phyloP scores from a whole-genome alignment of 257 asterid species.

The Petunia secreta region DNA sequence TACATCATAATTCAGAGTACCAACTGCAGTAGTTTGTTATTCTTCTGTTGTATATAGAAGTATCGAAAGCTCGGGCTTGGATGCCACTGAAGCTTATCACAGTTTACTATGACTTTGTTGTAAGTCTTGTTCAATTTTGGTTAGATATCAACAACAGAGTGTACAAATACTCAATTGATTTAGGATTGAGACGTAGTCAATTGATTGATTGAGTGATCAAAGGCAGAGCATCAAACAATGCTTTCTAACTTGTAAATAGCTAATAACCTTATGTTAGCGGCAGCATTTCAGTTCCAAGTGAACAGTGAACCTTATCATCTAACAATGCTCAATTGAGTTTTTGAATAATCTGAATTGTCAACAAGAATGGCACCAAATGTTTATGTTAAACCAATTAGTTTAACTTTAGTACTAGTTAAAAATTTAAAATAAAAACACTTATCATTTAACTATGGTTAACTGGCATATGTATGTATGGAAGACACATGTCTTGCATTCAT shows the following conservation, averaged over 20 bases:
- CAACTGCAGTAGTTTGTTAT: background rate
- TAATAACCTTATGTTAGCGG: background rate
- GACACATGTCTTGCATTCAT: no score
- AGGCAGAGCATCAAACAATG: conserved; percentile 10
- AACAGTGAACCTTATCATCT: background rate
- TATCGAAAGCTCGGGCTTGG: background rate
- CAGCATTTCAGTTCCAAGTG: conserved; percentile 2
- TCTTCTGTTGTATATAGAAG: conserved; percentile 18
- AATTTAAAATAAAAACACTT: no score
- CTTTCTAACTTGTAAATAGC: conserved; percentile 21
- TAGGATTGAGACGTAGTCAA: background rate
- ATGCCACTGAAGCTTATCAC: conserved; percentile 23
- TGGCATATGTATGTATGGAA: no score
- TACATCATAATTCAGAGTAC: conserved; percentile 17
- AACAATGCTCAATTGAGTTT: conserved; percentile 5
- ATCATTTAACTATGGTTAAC: no score
- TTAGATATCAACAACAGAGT: conserved; percentile 3
- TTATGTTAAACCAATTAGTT: no score
- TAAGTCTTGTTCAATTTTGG: conserved; percentile 21
- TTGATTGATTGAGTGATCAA: conserved; percentile 15
- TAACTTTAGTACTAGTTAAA: no score
- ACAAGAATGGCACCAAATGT: background rate
- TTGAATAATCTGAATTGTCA: background rate
- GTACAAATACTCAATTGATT: background rate
- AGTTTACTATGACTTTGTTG: background rate